Conservation (phyloP, 495 filamentous ascomycete genomes). For the Neurospora discreta region DNA sequence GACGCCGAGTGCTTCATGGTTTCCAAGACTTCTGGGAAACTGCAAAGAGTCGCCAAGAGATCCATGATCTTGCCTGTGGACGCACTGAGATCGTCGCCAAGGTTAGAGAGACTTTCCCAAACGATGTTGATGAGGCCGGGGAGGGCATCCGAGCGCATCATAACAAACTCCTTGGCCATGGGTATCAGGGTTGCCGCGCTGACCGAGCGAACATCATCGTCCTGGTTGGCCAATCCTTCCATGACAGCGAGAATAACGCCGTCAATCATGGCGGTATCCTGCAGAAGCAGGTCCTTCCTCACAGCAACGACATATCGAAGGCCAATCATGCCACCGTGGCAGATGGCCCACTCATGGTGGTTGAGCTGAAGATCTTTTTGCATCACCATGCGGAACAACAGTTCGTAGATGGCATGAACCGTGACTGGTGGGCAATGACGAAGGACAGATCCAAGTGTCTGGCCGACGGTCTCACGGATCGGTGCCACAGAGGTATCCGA, state of each 20-base stretch:
- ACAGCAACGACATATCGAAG: conserved; percentile 89
- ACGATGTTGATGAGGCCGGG: conserved; percentile 81
- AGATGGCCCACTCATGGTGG: conserved; percentile 77
- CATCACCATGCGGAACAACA: conserved; percentile 84
- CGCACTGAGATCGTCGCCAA: conserved; percentile 92
- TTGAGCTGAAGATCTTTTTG: conserved; percentile 65
- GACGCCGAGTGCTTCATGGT: conserved; percentile 89
- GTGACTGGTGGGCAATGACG: conserved; percentile 63
- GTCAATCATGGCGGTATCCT: conserved; percentile 76
- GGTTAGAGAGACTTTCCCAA: conserved; percentile 90
- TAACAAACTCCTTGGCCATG: conserved; percentile 88
- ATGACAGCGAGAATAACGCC: conserved; percentile 86
- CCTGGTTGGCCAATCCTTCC: conserved; percentile 80
- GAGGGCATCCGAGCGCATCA: conserved; percentile 63
- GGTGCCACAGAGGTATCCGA: conserved; percentile 95
- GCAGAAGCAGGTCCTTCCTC: conserved; percentile 78
- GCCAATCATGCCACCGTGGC: conserved; percentile 96
- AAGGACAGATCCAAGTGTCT: conserved; percentile 81
- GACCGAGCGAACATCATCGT: conserved; percentile 94
- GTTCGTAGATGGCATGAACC: conserved; percentile 68
- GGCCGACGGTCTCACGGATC: conserved; percentile 92
- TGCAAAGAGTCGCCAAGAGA: conserved; percentile 86
- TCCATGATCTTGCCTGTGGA: conserved; percentile 98
- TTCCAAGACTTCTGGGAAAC: conserved; percentile 82
- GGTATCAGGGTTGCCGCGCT: conserved; percentile 94